Base-by-base conservation (phyloP, 495 filamentous ascomycete species). In the Ramalina intermedia region DNA sequence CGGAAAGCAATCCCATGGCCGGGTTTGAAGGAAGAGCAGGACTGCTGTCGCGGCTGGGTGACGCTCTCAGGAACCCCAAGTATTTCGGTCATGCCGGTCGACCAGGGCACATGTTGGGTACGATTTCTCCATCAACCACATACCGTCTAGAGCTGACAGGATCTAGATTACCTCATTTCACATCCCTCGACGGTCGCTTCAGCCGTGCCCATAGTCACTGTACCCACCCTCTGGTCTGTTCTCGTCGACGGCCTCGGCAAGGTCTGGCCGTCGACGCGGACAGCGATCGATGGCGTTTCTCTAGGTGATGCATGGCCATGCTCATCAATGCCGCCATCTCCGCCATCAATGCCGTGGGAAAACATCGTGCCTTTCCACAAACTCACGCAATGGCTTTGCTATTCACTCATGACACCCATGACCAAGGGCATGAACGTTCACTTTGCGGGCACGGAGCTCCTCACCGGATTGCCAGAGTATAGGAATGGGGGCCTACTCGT, bases 261-360 rank as follows among this genome's bases (percentile, higher is more conserved):
- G 1, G 88, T 96, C 62, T 98, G 91, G 91, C 93, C 93, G 0
- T 63, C 80, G 0, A 88, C 87, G 0, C 76, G 93, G 38, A 95
- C 90, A 5, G 80, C 84, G 53, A 82, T 98, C 54, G 86, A 94
- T 59, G 87, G 87, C 5, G 72, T 89, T 27, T 79, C 87, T 0
- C 80, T 98, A 43, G 91, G 91, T 39, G 91, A 98, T 60, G 91
- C 93, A 24, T 98, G 91, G 91, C 82, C 80, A 0, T 95, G 87
- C 62, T 82, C 80, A 33, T 75, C 79, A 41, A 80, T 96, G 73
- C 87, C 89, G 1, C 65, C 64, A 20, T 80, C 77, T 3, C 79
- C 84, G 16, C 82, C 82, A 17, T 75, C 80, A 11, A 74, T 80
- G 27, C 73, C 81, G 0, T 96, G 91, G 93, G 90, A 98, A 60